phyloP scores from a whole-genome alignment of 257 asterid species.

The Ligustrum vulgare region DNA sequence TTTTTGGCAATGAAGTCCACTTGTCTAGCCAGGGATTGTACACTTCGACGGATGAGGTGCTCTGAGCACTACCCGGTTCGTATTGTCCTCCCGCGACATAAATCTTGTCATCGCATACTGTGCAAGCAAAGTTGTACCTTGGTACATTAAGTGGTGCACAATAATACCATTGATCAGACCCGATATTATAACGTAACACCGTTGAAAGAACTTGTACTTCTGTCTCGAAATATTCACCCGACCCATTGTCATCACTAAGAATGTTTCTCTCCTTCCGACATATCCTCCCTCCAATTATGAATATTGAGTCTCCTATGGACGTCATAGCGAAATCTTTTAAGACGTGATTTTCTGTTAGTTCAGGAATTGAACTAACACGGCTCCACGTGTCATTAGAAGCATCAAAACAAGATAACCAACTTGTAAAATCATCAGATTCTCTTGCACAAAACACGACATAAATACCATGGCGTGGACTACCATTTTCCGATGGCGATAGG shows the following conservation, averaged over 20 bases:
- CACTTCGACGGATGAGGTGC: slow-evolving; percentile 45
- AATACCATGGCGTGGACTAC: slow-evolving; percentile 17
- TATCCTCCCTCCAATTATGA: slow-evolving; percentile 46
- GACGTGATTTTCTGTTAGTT: slow-evolving; percentile 29
- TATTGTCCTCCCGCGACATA: slow-evolving; percentile 52
- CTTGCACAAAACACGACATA: slow-evolving; percentile 38
- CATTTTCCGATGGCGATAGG: slow-evolving; percentile 6
- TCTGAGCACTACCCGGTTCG: slow-evolving; percentile 31
- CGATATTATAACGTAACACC: slow-evolving; percentile 31
- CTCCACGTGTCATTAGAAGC: slow-evolving; percentile 29
- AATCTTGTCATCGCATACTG: slow-evolving; percentile 37
- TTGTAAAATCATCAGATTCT: slow-evolving; percentile 16
- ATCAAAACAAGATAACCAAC: slow-evolving; percentile 42
- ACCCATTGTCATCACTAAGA: background rate
- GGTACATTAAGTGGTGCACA: slow-evolving; percentile 40
- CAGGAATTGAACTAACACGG: slow-evolving; percentile 32
- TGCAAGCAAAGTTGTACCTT: slow-evolving; percentile 52
- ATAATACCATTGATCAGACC: slow-evolving; percentile 31
- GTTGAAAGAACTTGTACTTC: slow-evolving; percentile 32
- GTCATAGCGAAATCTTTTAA: slow-evolving; percentile 46
- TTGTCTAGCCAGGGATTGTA: slow-evolving; percentile 30
- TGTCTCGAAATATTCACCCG: slow-evolving; percentile 12
- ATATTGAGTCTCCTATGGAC: slow-evolving; percentile 30
- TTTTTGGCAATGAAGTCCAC: slow-evolving; percentile 40
- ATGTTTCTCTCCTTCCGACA: slow-evolving; percentile 26